phyloP scores from a whole-genome alignment of 352 stramenopile species.

The Pythium folliculosum region DNA sequence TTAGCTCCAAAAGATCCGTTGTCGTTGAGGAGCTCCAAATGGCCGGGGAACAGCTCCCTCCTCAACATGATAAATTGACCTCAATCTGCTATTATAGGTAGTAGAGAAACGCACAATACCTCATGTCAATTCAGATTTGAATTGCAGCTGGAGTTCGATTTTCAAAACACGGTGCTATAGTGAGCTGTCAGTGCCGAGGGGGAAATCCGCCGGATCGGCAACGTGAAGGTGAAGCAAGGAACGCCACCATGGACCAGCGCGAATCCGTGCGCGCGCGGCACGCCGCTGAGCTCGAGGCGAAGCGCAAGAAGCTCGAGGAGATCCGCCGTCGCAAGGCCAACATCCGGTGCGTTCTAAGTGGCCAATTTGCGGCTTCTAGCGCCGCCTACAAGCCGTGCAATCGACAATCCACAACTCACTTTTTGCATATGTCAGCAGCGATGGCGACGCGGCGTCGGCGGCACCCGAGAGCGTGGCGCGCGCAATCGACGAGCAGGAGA shows the following conservation, averaged over 20 bases:
- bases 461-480: constrained; percentile 48
- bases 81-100: too few relatives aligned
- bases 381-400: constrained; percentile 1
- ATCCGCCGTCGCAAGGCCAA: constrained; percentile 85
- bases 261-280: constrained; percentile 73
- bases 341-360: constrained; percentile 45
- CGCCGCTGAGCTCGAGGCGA: constrained; percentile 84
- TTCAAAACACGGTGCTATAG: constrained; percentile 3
- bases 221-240: background rate
- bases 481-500: constrained; percentile 61
- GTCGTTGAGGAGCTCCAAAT: background rate
- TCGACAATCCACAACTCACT: background rate
- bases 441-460: constrained; percentile 46
- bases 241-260: constrained; percentile 20
- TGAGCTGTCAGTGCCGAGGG: constrained; percentile 12
- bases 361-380: background rate
- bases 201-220: background rate
- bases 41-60: too few relatives aligned
- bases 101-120: too few relatives aligned
- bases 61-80: too few relatives aligned
- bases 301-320: constrained; percentile 90
- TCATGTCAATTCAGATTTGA: constrained; percentile 21
- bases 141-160: background rate
- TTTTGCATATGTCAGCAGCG: constrained; percentile 22
- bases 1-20: background rate